Conservation (phyloP, 2,329 filamentous ascomycete species). For the Microdochium bolleyi region DNA sequence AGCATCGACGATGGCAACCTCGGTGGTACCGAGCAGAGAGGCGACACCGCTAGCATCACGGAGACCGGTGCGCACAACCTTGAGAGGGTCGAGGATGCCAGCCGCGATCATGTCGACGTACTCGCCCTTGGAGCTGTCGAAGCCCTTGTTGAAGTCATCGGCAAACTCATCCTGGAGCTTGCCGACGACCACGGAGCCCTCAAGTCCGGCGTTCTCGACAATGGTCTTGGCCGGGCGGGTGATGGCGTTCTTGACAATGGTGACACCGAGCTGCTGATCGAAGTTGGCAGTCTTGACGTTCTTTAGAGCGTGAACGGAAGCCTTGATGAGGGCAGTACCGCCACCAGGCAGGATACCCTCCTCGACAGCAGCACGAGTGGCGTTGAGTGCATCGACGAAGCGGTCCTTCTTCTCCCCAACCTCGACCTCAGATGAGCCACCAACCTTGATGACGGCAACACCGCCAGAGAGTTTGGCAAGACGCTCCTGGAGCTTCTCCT, state of each 20-base stretch:
- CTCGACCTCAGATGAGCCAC: conserved; percentile 95
- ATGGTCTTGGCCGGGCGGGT: conserved; percentile 91
- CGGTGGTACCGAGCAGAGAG: conserved; percentile 92
- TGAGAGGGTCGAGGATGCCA: conserved; percentile 98
- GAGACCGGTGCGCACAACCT: conserved; percentile 96
- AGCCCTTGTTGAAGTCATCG: conserved; percentile 94
- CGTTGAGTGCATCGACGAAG: conserved; percentile 96
- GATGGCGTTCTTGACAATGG: conserved; percentile 96
- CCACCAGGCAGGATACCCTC: conserved; percentile 98
- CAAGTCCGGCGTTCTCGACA: conserved; percentile 93
- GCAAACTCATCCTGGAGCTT: conserved; percentile 95
- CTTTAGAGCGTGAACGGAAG: conserved; percentile 77
- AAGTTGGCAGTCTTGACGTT: conserved; percentile 89
- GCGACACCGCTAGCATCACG: conserved; percentile 94
- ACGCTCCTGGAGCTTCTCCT: conserved; percentile 99
- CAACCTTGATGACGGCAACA: conserved; percentile 99
- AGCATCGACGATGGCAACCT: conserved; percentile 95
- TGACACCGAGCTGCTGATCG: conserved; percentile 97
- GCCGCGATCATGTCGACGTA: conserved; percentile 97
- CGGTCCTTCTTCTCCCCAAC: conserved; percentile 99
- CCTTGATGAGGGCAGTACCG: conserved; percentile 97
- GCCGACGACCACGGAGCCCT: conserved; percentile 93
- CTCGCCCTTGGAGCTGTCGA: conserved; percentile 92
- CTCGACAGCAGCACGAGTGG: conserved; percentile 95
- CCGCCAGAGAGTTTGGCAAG: conserved; percentile 98